Evolutionary conservation across 352 stramenopile genomes (phyloP).

Genomic region (Pythium chondricola): DNA sequence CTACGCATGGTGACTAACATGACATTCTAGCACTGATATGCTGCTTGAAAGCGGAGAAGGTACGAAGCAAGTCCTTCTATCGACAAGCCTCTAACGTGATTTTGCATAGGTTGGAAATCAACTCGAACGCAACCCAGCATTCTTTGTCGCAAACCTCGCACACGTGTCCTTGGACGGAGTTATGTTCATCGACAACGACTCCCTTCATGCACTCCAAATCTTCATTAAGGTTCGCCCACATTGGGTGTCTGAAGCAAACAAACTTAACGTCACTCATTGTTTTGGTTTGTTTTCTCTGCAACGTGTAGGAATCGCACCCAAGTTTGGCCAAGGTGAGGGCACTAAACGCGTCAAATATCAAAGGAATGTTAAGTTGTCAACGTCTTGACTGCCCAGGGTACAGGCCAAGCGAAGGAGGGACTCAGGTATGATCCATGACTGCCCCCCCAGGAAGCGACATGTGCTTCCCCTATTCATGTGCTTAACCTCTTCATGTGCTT

Average conservation of each 20-base stretch:
- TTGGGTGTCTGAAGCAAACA: not conserved
- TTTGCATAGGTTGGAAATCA: slow-evolving; percentile 72
- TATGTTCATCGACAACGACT: slow-evolving; percentile 73
- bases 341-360: not conserved
- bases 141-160: slow-evolving; percentile 58
- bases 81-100: not conserved
- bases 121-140: slow-evolving; percentile 43
- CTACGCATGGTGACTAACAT: not conserved
- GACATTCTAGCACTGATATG: slow-evolving; percentile 45
- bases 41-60: slow-evolving; percentile 67
- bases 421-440: too few relatives aligned
- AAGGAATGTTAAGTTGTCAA: not conserved
- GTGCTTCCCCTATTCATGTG: too few relatives aligned
- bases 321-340: slow-evolving; percentile 61
- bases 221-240: slow-evolving; percentile 54
- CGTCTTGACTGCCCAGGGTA: slow-evolving; percentile 28
- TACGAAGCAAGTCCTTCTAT: slow-evolving; percentile 17
- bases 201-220: slow-evolving; percentile 74
- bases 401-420: slow-evolving; percentile 75
- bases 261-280: not conserved
- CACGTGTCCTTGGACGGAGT: slow-evolving; percentile 65
- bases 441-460: too few relatives aligned
- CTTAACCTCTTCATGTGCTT: too few relatives aligned
- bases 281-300: not conserved
- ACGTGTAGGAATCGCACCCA: slow-evolving; percentile 63